Evolutionary conservation across 306 rosid species (phyloP), one percentile per base, ranked within the genome.

Genomic region (Mimosa bimucronata): DNA sequence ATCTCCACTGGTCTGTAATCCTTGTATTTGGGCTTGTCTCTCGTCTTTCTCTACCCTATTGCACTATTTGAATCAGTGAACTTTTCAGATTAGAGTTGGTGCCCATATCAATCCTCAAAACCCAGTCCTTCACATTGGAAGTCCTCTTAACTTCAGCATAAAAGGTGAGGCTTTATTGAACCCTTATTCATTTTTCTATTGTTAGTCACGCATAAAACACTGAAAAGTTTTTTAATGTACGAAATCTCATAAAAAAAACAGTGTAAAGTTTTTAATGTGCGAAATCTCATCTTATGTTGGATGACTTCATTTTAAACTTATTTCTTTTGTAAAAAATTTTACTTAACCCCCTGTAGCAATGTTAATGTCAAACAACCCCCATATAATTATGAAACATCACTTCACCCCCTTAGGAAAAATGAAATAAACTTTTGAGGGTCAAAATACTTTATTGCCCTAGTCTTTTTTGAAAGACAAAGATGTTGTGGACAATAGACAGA

Each of bases 41-140:
- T 12, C 9, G 37, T 31, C 70, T 66, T 58, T 64, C 60, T 46
- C 2, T 60, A 53, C 52, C 62, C 77, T 57, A 21, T 74, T 58
- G 42, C 64, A n/a, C 34, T 46, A 28, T 69, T 80, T 80, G 60
- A 87, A 67, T 73, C 30, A 7, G 73, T 19, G 8, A 25, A 57
- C 11, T 82, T 67, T 85, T 79, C 97, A 94, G 98, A 82, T 94
- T 81, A 85, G 91, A 75, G 97, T 91, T 68, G 98, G 98, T 79
- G 94, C 95, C 26, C 81, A 88, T 77, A 85, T 94, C 83, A 86
- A 86, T 83, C 98, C 98, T 80, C 92, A 87, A 83, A 89, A 90
- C 83, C 97, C 97, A 26, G 87, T 92, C 82, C 83, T 92, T 84
- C 91, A 83, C 37, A 73, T 82, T 10, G 97, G 97, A 82, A 83